Evolutionary conservation across 2,329 filamentous ascomycete species (phyloP).

Genomic region (Neofusicoccum kwambonambiense): DNA sequence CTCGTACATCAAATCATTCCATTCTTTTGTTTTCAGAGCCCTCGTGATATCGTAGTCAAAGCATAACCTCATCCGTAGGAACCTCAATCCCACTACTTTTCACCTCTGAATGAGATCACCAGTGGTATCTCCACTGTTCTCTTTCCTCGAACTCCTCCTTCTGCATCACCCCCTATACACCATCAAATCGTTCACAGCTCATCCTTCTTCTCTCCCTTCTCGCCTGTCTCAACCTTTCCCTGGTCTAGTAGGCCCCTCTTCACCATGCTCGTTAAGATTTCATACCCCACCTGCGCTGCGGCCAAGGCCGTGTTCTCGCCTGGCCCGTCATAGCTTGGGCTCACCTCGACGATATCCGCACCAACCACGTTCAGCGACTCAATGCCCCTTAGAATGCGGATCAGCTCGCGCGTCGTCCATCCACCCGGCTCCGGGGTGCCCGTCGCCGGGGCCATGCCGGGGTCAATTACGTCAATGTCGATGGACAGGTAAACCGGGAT

Average conservation of each 20-base stretch:
- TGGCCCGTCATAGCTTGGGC: slow-evolving; percentile 76
- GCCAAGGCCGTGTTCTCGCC: slow-evolving; percentile 81
- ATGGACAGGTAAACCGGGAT: slow-evolving; percentile 78
- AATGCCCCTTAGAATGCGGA: slow-evolving; percentile 76
- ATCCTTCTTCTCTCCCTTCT: slow-evolving; percentile 20
- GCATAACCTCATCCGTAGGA: no score
- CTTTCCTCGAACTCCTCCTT: no score
- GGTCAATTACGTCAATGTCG: slow-evolving; percentile 80
- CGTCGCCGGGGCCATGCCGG: slow-evolving; percentile 71
- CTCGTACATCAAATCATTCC: no score
- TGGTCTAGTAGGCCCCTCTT: slow-evolving; percentile 53
- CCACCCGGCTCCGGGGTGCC: slow-evolving; percentile 88
- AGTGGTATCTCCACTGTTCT: not conserved
- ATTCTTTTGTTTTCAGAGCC: no score
- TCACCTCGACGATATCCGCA: slow-evolving; percentile 86
- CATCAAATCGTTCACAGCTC: slow-evolving; percentile 14
- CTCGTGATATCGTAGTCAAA: no score
- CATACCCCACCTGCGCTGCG: slow-evolving; percentile 79
- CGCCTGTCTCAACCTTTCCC: slow-evolving; percentile 25
- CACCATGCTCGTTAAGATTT: slow-evolving; percentile 77
- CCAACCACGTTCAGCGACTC: slow-evolving; percentile 83
- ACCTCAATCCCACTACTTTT: no score
- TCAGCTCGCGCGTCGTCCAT: slow-evolving; percentile 87
- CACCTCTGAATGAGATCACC: no score
- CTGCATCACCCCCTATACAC: not conserved